Base-by-base conservation (phyloP, 2,329 filamentous ascomycete genomes). In the Ramularia endophylla region DNA sequence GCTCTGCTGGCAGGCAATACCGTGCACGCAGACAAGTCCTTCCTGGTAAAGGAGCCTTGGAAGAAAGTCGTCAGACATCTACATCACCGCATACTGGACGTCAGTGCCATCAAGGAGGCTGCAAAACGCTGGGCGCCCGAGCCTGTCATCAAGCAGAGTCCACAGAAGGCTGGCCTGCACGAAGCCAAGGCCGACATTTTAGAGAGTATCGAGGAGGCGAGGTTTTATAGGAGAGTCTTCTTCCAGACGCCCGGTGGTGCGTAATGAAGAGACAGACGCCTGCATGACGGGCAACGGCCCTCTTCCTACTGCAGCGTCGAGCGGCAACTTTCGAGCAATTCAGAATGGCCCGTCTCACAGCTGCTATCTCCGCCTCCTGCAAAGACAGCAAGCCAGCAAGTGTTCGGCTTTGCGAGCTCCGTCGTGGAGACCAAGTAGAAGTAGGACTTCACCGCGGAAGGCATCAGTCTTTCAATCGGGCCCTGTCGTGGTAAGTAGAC, bases 151-250 rank as follows among this genome's bases (percentile, higher is more conserved):
- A 68, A 70, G 41, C 69, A 71, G 32, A 80, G 77, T 19, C 89
- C 90, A 9, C 65, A 59, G 48, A 97, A 97, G 71, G 77, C 76
- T 60, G 79, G 77, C 27, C 69, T 81, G 38, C 92, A 98, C 68
- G 79, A 90, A 64, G 92, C 92, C 0, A 80, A 77, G 55, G 80
- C 87, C 41, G 92, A 98, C 64, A 95, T 98, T 43, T 65, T 95
- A 46, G 92, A 98, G 70, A 97, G 90, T 65, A 95, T 98, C 48
- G 82, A 77, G 41, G 92, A 98, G 70, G 90, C 90, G 40, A 79
- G 71, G 56, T 95, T 85, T 61, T 97, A 95, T 65, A 79, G 78
- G 56, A 71, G 82, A 45, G 69, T 68, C 13, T 75, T 94, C 41
- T 94, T 94, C 62, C 57, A 51, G 50, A 34, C 17, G 4, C 32